A percentile compares a stretch with the other conserved stretches of the same genome.
These are phyloP conservation scores for Rhizopogon roseolus DNA, from an alignment of 768 basidiomycete species.

Conservation along the genomic window DNA sequence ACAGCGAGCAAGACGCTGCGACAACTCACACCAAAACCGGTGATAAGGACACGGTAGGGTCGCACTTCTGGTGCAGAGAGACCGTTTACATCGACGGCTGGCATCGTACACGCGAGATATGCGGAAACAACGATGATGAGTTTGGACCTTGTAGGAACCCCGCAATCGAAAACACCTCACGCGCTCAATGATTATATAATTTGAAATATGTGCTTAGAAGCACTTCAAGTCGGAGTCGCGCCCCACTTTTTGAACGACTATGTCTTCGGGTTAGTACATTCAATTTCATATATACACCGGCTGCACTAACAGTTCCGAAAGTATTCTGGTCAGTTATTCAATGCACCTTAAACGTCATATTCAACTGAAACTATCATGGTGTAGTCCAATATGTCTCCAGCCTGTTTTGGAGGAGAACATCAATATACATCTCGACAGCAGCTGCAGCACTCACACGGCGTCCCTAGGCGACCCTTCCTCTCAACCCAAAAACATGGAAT, in stretches of 20 bases:
- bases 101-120: constrained; percentile 19
- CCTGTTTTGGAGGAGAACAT: constrained; percentile 37
- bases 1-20: constrained; percentile 16
- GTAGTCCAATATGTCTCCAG: constrained; percentile 46
- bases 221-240: no score
- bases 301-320: constrained; percentile 1
- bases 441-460: constrained; percentile 27
- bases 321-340: constrained; percentile 21
- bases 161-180: not conserved
- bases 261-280: not conserved
- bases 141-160: not conserved
- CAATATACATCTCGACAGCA: constrained; percentile 48
- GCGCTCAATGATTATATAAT: no score
- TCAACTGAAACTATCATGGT: not conserved
- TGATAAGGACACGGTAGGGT: constrained; percentile 42
- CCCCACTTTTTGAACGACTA: no score
- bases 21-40: constrained; percentile 50
- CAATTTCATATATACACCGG: not conserved
- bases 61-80: constrained; percentile 23
- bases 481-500: constrained; percentile 9
- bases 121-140: not conserved
- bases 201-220: no score
- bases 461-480: constrained; percentile 7
- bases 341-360: not conserved
- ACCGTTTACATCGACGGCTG: constrained; percentile 19